These are phyloP conservation scores for Microdochium nivale DNA, from an alignment of 2,329 filamentous ascomycete genomes.

Conservation along the genomic window DNA sequence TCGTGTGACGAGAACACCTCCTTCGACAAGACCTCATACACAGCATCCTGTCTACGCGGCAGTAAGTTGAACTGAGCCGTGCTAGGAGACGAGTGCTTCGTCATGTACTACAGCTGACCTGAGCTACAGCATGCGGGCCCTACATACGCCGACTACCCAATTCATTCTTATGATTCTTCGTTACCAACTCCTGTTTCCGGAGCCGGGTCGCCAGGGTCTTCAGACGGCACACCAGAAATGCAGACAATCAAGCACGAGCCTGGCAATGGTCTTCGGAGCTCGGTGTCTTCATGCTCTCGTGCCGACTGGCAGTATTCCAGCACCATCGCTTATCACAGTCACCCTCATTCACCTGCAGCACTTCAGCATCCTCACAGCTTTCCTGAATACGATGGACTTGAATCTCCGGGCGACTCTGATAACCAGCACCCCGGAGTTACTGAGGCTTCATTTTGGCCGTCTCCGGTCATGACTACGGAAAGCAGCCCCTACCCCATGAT, in stretches of 20 bases:
- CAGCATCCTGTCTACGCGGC: neutral
- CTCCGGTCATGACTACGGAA: neutral
- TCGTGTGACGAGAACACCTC: neutral
- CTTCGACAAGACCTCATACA: neutral
- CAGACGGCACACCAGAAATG: neutral
- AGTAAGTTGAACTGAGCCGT: neutral
- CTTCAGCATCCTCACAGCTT: neutral
- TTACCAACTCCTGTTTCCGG: neutral
- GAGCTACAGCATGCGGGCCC: neutral
- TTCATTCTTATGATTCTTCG: neutral
- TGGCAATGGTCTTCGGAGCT: neutral
- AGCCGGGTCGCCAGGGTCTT: neutral
- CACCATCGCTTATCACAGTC: neutral
- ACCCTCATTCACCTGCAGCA: neutral
- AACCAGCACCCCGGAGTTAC: neutral
- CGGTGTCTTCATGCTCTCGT: neutral
- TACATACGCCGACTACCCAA: neutral
- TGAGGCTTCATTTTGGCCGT: neutral
- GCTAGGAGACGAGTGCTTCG: neutral
- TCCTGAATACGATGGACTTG: neutral
- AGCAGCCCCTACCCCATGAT: neutral
- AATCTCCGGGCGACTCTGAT: neutral
- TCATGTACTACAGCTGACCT: too few species aligned
- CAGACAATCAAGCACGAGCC: neutral
- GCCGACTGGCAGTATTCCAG: neutral